Base-by-base conservation (phyloP, 805 yeast species). In the Nakazawaea pomicola region DNA sequence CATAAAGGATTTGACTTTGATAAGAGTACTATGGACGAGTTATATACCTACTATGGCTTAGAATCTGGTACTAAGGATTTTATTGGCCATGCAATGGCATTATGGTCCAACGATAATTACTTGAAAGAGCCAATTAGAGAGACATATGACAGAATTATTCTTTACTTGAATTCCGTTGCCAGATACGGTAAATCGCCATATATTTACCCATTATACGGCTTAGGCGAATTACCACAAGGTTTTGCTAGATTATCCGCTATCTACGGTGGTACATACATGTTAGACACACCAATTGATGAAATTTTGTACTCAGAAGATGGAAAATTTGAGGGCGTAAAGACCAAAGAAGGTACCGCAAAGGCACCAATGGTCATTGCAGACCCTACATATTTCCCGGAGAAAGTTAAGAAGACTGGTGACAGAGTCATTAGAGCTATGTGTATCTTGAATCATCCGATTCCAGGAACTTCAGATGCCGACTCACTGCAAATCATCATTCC, bases 171-270 rank as follows among this genome's bases (percentile, higher is more conserved):
- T 52, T 85, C 95, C 11, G 95, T 93, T 46, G 93, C 96, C 21
- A 80, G 93, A 54, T 93, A 85, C 62, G 98, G 99, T 44, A 90
- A 90, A 64, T 86, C 96, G 6, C 99, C 99, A 10, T 93, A 93
- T 61, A 75, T 93, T 47, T 93, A 93, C 60, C 99, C 99, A 36
- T 70, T 91, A 55, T 93, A 93, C 58, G 99, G 99, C 6, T 74
- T 93, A 44, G 99, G 99, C 39, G 99, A 93, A 64, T 72, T 93
- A 46, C 99, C 99, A n/a, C 99, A 93, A 67, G 99, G 97, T 7
- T 93, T 93, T 68, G 97, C 98, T 9, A 77, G 99, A 60, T 76
- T 93, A 47, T 82, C 95, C 39, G 99, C 99, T 19, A 91, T 93
- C 50, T 89, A 93, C 58, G 99, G 99, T 49, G 99, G 99, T 56